These are phyloP conservation scores for Neospora caninum DNA, from an alignment of 169 alveolate genomes.

Conservation along the genomic window DNA sequence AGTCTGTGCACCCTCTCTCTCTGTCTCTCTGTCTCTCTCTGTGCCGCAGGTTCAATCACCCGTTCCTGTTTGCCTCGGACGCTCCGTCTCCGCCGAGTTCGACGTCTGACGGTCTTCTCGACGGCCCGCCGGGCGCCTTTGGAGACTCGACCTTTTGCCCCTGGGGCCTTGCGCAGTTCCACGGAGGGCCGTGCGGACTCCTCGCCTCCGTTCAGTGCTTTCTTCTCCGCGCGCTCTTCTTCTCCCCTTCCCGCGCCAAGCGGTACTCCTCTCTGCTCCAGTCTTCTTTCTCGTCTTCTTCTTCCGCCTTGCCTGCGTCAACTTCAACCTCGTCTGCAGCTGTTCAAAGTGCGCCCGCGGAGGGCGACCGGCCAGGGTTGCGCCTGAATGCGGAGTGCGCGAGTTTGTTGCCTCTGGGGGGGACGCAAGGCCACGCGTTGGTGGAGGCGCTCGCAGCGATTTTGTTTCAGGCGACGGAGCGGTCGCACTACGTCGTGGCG, in stretches of 20 bases:
- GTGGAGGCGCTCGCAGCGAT: conserved; percentile 45
- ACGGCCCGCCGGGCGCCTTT: neutral
- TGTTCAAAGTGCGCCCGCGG: neutral
- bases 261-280: neutral
- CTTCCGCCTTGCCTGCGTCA: neutral
- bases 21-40: neutral
- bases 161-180: conserved; percentile 56
- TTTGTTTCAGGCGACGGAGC: conserved; percentile 2
- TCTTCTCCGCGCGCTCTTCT: conserved; percentile 16
- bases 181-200: conserved; percentile 62
- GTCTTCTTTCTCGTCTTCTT: neutral
- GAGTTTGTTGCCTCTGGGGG: neutral
- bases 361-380: neutral
- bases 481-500: conserved; percentile 15
- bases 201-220: conserved; percentile 52
- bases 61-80: conserved; percentile 12
- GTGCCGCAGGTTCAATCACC: conserved; percentile 12
- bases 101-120: neutral
- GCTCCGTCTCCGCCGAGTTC: neutral
- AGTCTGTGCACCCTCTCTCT: conserved; percentile 8
- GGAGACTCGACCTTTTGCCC: neutral
- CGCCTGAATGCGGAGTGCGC: neutral
- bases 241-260: conserved; percentile 21
- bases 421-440: conserved; percentile 36
- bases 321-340: neutral